Conservation (phyloP, 257 asterid species). For the Handroanthus guayacan region DNA sequence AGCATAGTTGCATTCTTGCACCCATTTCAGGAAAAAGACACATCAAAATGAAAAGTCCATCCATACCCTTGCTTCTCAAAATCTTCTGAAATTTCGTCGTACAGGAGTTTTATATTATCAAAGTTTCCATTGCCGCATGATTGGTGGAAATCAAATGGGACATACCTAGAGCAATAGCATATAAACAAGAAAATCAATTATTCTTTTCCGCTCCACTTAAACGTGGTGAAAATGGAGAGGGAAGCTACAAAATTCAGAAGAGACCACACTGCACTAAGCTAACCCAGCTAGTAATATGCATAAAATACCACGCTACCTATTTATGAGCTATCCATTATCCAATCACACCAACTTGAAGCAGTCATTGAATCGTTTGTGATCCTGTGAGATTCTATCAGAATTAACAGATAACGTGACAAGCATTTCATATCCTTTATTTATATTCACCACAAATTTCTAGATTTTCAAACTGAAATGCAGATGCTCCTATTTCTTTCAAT, state of each 20-base stretch:
- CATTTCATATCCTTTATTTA: constrained; percentile 27
- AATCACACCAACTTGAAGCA: constrained; percentile 20
- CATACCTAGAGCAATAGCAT: constrained; percentile 62
- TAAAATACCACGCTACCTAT: constrained; percentile 11
- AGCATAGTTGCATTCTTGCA: constrained; percentile 41
- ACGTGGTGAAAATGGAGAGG: constrained; percentile 26
- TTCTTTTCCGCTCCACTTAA: constrained; percentile 16
- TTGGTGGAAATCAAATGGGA: constrained; percentile 93
- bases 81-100: constrained; percentile 72
- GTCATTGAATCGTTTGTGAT: constrained; percentile 26
- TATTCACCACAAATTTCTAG: constrained; percentile 22
- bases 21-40: constrained; percentile 39
- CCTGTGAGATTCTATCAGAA: constrained; percentile 27
- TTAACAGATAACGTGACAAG: constrained; percentile 25
- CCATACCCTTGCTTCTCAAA: constrained; percentile 88
- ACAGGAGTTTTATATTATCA: constrained; percentile 81
- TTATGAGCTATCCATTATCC: constrained; percentile 20
- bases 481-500: constrained; percentile 21
- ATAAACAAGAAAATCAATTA: constrained; percentile 28
- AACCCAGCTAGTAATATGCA: background rate
- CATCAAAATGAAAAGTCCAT: constrained; percentile 15
- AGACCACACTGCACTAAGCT: constrained; percentile 23
- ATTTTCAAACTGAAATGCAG: background rate
- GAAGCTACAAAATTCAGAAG: constrained; percentile 24
- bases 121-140: constrained; percentile 80